Evolutionary conservation across 73 alveolate genomes (phyloP).

Genomic region (Paramecium sexaurelia): DNA sequence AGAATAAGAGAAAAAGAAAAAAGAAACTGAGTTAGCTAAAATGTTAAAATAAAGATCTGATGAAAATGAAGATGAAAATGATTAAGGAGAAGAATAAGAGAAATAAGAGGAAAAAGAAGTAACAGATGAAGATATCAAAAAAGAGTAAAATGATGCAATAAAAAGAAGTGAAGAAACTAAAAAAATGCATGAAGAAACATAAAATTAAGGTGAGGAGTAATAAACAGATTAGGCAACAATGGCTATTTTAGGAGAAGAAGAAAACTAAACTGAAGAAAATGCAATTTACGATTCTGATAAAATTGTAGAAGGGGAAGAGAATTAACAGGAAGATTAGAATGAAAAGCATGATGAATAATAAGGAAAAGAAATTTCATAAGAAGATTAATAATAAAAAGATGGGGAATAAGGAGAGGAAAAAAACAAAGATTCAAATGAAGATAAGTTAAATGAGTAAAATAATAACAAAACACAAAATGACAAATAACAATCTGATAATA

Average conservation of each 20-base stretch:
- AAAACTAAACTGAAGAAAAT: not conserved
- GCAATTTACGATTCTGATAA: not conserved
- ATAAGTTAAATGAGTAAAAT: not conserved
- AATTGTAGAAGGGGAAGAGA: not conserved
- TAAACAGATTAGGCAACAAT: not conserved
- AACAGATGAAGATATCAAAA: not conserved
- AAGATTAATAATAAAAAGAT: not conserved
- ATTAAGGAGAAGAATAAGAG: not conserved
- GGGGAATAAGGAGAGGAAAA: not conserved
- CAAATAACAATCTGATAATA: not conserved
- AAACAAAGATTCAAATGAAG: not conserved
- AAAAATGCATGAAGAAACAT: not conserved
- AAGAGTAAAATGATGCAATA: not conserved
- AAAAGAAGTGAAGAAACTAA: constrained; percentile 33
- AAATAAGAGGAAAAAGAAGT: not conserved
- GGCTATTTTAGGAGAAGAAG: not conserved
- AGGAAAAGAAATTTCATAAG: not conserved
- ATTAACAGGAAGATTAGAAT: not conserved
- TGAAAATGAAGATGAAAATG: not conserved
- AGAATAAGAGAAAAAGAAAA: not conserved
- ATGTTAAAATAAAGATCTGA: not conserved
- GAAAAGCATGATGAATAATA: not conserved
- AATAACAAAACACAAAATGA: not conserved
- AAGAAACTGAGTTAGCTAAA: constrained; percentile 51
- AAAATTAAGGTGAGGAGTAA: not conserved